Percentiles rank a stretch among this genome's conserved stretches.
phyloP scores from a whole-genome alignment of 2,329 filamentous ascomycete species.

The Epichloe aotearoae region DNA sequence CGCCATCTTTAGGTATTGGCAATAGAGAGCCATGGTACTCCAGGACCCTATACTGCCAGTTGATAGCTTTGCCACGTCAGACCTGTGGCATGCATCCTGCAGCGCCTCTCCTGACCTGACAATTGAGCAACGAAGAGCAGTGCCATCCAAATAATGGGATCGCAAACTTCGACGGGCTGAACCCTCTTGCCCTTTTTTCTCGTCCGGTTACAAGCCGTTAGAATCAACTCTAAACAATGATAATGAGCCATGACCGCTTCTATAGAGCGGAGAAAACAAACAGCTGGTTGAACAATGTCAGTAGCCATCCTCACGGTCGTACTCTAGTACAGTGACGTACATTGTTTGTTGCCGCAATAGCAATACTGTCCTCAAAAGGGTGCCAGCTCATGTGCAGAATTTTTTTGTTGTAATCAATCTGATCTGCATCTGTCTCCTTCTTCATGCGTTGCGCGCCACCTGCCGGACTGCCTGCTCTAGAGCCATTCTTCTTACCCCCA shows the following conservation, averaged over 20 bases:
- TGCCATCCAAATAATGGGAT: neutral
- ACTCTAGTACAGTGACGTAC: conserved; percentile 42
- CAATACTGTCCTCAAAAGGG: conserved; percentile 98
- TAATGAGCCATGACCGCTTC: neutral
- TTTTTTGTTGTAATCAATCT: conserved; percentile 99
- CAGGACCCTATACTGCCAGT: neutral
- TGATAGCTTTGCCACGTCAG: neutral
- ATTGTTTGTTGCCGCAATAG: conserved; percentile 98
- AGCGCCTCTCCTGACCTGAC: neutral
- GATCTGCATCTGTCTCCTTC: conserved; percentile 97
- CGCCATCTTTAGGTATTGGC: neutral
- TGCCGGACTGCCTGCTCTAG: conserved; percentile 77
- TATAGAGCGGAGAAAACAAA: conserved; percentile 71
- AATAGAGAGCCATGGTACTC: neutral
- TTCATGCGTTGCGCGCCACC: conserved; percentile 77
- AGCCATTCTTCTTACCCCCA: conserved; percentile 74
- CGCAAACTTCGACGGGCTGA: neutral
- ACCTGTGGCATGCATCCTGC: conserved; percentile 1
- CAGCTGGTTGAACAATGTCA: conserved; percentile 33
- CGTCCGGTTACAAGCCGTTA: neutral
- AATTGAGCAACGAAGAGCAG: neutral
- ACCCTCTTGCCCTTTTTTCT: neutral
- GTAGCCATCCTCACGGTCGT: neutral
- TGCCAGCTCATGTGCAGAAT: conserved; percentile 99
- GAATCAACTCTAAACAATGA: neutral